Evolutionary conservation across 1,284 basidiomycete species (phyloP), one percentile per base, ranked within the genome.

Genomic region (Rhodotorula sp.): DNA sequence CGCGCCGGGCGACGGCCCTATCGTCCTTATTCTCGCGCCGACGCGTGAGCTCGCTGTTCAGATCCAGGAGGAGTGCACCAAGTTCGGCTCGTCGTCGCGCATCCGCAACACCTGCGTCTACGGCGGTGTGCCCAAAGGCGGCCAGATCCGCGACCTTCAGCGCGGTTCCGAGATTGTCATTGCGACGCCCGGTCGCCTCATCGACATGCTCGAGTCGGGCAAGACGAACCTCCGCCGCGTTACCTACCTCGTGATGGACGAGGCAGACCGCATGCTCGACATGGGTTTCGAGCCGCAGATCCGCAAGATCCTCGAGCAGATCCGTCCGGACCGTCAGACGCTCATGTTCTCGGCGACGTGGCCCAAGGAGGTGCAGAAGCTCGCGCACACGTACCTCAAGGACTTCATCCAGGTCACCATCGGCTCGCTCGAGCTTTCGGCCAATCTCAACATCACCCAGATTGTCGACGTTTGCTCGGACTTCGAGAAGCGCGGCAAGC

Each of bases 211-310:
- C 36, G 97, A 99, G 85, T 89, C 88, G 9, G 89, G 91, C 81
- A 97, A 97, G 85, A 98, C 94, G 63, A 98, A 98, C 84, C 87
- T 99, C 68, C 91, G 90, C 74, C 90, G 96, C 62, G 87, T 99
- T 69, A 99, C 96, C 55, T 99, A 99, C 84, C 87, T 99, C 64
- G 96, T 99, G 81, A 94, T 99, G 90, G 96, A 99, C 83, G 97
- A 99, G 84, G 96, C 96, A 68, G 96, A 98, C 85, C 91, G 94
- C 79, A 96, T 96, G 93, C 87, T 96, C 76, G 93, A 96, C 85
- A 96, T 96, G 94, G 94, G 96, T 87, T 99, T 99, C 85, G 96
- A 99, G 85, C 96, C 96, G 70, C 96, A 99, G 83, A 99, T 99
- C 81, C 88, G 95, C 82, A 99, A 99, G 85, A 97, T 98, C 79